Conservation (phyloP, 108 stramenopile species). For the Cyclotella baltica region DNA sequence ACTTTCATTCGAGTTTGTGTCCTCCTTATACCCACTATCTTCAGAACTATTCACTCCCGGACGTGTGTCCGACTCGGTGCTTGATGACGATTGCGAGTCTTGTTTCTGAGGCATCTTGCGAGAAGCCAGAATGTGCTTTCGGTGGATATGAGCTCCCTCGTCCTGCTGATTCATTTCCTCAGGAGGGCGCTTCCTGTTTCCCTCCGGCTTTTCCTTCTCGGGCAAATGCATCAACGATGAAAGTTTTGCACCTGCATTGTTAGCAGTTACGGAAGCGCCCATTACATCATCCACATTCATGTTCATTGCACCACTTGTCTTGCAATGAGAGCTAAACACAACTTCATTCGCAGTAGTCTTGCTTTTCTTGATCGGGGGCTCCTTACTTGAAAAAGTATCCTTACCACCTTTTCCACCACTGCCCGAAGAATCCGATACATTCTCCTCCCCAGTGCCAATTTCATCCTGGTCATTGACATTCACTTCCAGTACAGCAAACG, state of each 20-base stretch:
- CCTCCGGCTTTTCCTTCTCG: slow-evolving; percentile 3
- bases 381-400: background rate
- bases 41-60: slow-evolving; percentile 60
- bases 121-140: background rate
- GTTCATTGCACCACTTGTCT: too few species aligned
- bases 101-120: slow-evolving; percentile 16
- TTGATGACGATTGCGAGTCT: slow-evolving; percentile 58
- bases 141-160: background rate
- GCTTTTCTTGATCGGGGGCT: background rate
- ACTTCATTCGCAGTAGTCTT: background rate
- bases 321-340: too few species aligned
- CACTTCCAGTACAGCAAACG: slow-evolving; percentile 51
- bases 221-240: slow-evolving; percentile 73
- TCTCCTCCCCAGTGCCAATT: slow-evolving; percentile 19
- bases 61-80: slow-evolving; percentile 51
- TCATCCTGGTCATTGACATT: slow-evolving; percentile 30
- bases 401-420: slow-evolving; percentile 13
- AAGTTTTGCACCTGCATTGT: slow-evolving; percentile 84
- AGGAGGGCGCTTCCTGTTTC: background rate
- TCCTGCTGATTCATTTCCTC: background rate
- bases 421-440: slow-evolving; percentile 43
- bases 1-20: slow-evolving; percentile 64
- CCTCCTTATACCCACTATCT: slow-evolving; percentile 83
- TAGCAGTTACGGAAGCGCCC: slow-evolving; percentile 85
- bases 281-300: slow-evolving; percentile 65